A percentile compares a stretch with the other conserved stretches of the same genome.
These are phyloP conservation scores for Xylariomycetidae sp. DNA, from an alignment of 2,329 filamentous ascomycete species.

Conservation along the genomic window DNA sequence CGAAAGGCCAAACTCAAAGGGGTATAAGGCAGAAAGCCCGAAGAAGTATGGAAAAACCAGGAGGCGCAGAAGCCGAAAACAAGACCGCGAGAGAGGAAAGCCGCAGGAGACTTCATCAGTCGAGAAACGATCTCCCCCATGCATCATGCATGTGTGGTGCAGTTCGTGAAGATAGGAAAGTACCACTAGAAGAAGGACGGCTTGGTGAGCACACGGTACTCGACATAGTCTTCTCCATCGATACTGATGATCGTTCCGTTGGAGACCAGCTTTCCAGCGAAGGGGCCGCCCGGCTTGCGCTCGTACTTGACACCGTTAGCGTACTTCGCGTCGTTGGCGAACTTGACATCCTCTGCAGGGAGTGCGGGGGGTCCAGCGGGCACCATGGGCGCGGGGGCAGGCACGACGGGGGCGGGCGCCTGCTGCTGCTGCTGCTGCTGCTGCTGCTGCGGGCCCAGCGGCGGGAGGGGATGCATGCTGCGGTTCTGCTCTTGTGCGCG, in stretches of 20 bases:
- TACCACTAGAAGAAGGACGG: slow-evolving; percentile 48
- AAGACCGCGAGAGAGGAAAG: too few species aligned
- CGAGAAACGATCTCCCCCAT: neutral
- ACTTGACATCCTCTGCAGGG: too few species aligned
- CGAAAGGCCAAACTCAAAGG: too few species aligned
- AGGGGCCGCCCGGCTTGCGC: slow-evolving; percentile 53
- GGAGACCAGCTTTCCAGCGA: slow-evolving; percentile 57
- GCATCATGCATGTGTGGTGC: neutral
- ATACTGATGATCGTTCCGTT: slow-evolving; percentile 57
- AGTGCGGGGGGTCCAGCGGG: too few species aligned
- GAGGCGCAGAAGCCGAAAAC: too few species aligned
- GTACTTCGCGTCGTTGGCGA: slow-evolving; percentile 48
- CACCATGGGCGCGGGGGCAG: too few species aligned
- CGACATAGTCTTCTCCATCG: slow-evolving; percentile 61
- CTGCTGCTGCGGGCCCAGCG: slow-evolving; percentile 2
- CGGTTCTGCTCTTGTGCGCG: slow-evolving; percentile 39
- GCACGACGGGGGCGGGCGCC: slow-evolving; percentile 28
- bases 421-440: slow-evolving; percentile 5
- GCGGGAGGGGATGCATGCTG: neutral
- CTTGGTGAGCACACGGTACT: slow-evolving; percentile 60
- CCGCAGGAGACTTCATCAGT: too few species aligned
- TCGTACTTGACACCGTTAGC: slow-evolving; percentile 57
- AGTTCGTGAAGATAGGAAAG: neutral
- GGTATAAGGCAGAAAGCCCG: too few species aligned
- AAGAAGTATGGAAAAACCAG: too few species aligned